phyloP scores from a whole-genome alignment of 371 early-diverging fungal genomes.

The Actinomortierella ambigua region DNA sequence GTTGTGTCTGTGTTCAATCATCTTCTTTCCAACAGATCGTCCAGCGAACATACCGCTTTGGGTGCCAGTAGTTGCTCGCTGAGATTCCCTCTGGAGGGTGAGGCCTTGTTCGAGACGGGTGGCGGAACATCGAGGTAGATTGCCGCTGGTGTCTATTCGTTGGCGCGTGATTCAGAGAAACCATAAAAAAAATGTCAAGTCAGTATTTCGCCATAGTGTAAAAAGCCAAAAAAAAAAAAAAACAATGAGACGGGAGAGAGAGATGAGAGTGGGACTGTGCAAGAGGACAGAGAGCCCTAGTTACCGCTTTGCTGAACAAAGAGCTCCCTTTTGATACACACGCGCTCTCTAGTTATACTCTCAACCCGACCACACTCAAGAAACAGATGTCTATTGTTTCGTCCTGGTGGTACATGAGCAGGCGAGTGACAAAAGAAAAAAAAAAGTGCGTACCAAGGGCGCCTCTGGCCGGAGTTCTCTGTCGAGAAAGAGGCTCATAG shows the following conservation, averaged over 20 bases:
- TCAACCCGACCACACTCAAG: too few species aligned
- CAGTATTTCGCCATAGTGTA: too few species aligned
- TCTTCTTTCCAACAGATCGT: not conserved
- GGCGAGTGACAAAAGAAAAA: slow-evolving; percentile 5
- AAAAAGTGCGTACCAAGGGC: slow-evolving; percentile 23
- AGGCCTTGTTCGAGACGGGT: slow-evolving; percentile 32
- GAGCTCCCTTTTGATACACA: too few species aligned
- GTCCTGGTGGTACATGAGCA: not conserved
- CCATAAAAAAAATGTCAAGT: too few species aligned
- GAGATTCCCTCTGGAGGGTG: slow-evolving; percentile 23
- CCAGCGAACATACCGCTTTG: slow-evolving; percentile 16
- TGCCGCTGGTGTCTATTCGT: slow-evolving; percentile 56
- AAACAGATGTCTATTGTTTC: not conserved
- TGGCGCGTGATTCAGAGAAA: not conserved
- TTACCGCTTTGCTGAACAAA: too few species aligned
- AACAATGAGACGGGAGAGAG: too few species aligned
- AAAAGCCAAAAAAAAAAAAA: not conserved
- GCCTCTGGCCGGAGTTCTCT: slow-evolving; percentile 22
- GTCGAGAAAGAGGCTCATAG: slow-evolving; percentile 45
- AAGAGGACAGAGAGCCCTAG: too few species aligned
- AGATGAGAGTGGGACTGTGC: too few species aligned
- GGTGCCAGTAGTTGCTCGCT: slow-evolving; percentile 38
- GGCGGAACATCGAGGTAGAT: slow-evolving; percentile 59
- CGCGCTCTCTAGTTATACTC: too few species aligned
- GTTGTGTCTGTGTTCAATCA: slow-evolving; percentile 11